Evolutionary conservation across 164 flowering plant genomes (phyloP).

Genomic region (Vitis cinerea): DNA sequence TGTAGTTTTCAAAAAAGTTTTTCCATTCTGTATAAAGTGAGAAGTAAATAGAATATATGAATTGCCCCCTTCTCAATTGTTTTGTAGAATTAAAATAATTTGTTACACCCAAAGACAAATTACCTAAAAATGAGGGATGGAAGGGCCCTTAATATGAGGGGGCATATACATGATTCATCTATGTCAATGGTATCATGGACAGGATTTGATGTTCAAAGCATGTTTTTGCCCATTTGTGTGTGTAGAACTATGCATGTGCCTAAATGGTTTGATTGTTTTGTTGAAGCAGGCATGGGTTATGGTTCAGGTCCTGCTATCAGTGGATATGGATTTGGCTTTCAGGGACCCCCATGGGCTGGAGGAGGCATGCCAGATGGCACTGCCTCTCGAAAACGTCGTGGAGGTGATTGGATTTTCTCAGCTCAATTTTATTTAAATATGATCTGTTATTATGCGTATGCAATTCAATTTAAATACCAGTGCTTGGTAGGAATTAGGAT

Average conservation of each 20-base stretch:
- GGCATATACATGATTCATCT: neutral
- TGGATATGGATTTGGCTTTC: conserved; percentile 43
- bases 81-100: no score
- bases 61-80: no score
- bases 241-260: neutral
- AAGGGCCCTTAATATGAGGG: neutral
- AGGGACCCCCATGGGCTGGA: conserved; percentile 36
- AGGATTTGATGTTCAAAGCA: neutral
- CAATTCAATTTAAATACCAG: neutral
- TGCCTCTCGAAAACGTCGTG: conserved; percentile 51
- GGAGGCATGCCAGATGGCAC: conserved; percentile 34
- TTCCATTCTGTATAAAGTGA: no score
- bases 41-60: no score
- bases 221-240: conserved; percentile 3
- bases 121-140: neutral
- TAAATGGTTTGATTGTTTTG: conserved; percentile 6
- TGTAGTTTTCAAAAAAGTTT: no score
- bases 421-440: neutral
- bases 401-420: conserved; percentile 28
- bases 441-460: neutral
- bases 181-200: neutral
- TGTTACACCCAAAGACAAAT: no score
- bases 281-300: conserved; percentile 34
- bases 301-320: conserved; percentile 32
- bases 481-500: neutral